These are phyloP conservation scores for Cyclostephanos tholiformis DNA, from an alignment of 108 stramenopile species.

Conservation along the genomic window DNA sequence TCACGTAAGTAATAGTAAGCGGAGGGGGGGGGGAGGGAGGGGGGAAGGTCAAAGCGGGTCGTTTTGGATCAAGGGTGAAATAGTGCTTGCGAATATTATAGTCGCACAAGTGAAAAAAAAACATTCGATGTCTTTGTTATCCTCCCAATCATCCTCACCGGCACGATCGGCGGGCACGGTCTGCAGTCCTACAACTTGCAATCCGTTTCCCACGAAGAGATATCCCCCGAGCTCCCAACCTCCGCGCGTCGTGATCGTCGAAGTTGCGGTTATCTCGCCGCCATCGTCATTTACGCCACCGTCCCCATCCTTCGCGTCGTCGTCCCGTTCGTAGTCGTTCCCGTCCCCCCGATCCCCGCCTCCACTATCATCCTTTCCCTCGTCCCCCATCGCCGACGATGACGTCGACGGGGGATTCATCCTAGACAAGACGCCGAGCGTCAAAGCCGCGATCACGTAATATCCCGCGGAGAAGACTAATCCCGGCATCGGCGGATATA, in stretches of 20 bases:
- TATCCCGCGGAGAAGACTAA: slow-evolving; percentile 79
- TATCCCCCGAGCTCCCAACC: slow-evolving; percentile 81
- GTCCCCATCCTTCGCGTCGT: background rate
- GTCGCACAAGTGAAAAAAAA: background rate
- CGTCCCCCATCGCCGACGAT: background rate
- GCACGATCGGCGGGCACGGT: slow-evolving; percentile 80
- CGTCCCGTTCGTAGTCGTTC: background rate
- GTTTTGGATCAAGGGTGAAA: too few species aligned
- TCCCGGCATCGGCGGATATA: slow-evolving; percentile 73
- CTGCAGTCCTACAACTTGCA: slow-evolving; percentile 81
- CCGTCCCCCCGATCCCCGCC: background rate
- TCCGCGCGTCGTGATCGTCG: slow-evolving; percentile 30
- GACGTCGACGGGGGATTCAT: background rate
- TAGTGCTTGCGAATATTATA: too few species aligned
- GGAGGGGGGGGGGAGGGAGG: background rate
- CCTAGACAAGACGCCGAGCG: slow-evolving; percentile 36
- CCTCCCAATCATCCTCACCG: background rate
- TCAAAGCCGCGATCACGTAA: slow-evolving; percentile 67
- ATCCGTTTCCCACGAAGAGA: slow-evolving; percentile 77
- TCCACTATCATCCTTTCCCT: background rate
- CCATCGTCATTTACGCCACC: slow-evolving; percentile 11
- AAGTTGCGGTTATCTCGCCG: background rate
- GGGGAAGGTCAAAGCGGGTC: background rate
- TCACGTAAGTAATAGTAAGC: background rate
- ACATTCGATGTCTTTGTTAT: background rate